These are phyloP conservation scores for Acanthamoeba royreba DNA, from an alignment of 208 protist genomes.

Conservation along the genomic window DNA sequence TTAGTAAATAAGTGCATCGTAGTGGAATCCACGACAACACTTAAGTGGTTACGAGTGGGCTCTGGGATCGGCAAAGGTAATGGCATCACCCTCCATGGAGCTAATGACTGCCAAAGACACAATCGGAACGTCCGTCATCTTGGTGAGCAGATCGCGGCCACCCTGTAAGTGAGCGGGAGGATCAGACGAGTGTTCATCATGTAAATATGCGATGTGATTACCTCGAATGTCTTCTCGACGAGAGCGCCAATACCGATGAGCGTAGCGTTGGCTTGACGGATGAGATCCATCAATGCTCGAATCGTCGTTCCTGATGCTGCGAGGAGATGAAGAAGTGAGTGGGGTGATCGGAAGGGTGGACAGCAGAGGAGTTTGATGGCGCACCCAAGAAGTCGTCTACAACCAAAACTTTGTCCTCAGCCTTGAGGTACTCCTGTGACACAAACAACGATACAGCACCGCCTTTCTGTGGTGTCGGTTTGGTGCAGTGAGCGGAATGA, in stretches of 20 bases:
- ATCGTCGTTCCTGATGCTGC: not conserved
- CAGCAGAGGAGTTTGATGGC: not conserved
- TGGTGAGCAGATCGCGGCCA: not conserved
- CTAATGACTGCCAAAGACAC: not conserved
- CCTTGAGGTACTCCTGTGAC: not conserved
- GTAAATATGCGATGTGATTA: not conserved
- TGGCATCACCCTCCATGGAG: not conserved
- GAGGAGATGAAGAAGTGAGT: not conserved
- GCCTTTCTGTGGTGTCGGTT: not conserved
- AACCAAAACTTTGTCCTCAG: not conserved
- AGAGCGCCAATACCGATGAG: not conserved
- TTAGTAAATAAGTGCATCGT: too few species aligned
- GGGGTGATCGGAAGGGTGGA: too few species aligned
- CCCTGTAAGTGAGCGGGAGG: not conserved
- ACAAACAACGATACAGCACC: not conserved
- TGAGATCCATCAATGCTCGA: not conserved
- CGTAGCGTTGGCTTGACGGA: not conserved
- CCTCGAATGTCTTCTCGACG: not conserved
- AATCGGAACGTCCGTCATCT: not conserved
- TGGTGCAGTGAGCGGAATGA: not conserved
- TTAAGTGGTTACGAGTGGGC: too few species aligned
- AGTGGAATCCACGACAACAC: too few species aligned
- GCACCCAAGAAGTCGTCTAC: not conserved
- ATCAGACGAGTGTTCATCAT: not conserved
- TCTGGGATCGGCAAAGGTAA: not conserved